These are phyloP conservation scores for Aspergillus melleus DNA, from an alignment of 2,329 filamentous ascomycete genomes.

Conservation along the genomic window DNA sequence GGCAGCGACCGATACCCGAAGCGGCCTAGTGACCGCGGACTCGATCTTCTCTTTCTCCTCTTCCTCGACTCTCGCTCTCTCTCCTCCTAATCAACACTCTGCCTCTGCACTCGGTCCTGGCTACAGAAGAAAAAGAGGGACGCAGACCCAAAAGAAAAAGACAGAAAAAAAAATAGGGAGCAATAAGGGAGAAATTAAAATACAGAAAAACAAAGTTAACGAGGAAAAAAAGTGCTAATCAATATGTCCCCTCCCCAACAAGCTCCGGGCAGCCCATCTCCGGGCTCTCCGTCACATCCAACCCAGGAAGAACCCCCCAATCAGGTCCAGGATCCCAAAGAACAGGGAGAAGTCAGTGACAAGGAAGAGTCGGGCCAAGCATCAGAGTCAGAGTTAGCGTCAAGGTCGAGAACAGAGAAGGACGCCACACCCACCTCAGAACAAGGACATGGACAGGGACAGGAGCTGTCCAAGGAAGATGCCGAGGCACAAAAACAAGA, in stretches of 20 bases:
- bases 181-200: not conserved
- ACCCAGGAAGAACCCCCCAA: not conserved
- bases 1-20: not conserved
- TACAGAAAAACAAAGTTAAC: not conserved
- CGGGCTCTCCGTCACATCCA: not conserved
- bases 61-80: not conserved
- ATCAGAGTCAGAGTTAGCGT: constrained; percentile 47
- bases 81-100: not conserved
- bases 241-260: not conserved
- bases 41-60: not conserved
- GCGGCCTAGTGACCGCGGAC: not conserved
- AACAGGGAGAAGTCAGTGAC: not conserved
- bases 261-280: not conserved
- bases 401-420: not conserved
- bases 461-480: constrained; percentile 7
- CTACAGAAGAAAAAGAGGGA: not conserved
- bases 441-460: constrained; percentile 7
- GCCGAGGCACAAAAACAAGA: constrained; percentile 18
- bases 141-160: not conserved
- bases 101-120: not conserved
- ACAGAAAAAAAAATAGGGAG: not conserved
- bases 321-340: not conserved
- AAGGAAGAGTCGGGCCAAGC: not conserved
- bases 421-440: not conserved
- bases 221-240: not conserved